Conservation (phyloP, 352 stramenopile genomes). For the Globisporangium abappressorium region DNA sequence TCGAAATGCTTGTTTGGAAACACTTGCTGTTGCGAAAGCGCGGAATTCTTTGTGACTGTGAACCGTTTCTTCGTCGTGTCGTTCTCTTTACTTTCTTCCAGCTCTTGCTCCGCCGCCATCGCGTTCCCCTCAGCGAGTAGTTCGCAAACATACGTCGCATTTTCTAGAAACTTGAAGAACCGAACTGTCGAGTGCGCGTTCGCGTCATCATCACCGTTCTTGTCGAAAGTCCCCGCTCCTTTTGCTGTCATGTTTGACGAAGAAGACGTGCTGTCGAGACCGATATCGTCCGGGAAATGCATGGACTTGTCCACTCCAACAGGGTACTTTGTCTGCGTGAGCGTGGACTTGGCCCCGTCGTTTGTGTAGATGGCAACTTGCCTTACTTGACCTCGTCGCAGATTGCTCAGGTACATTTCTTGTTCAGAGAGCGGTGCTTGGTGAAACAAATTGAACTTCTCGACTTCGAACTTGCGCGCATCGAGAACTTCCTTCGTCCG, state of each 20-base stretch:
- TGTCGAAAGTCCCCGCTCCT: not conserved
- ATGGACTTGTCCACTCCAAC: constrained; percentile 47
- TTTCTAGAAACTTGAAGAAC: constrained; percentile 66
- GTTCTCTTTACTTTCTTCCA: constrained; percentile 11
- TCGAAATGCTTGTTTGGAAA: constrained; percentile 36
- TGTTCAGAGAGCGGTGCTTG: constrained; percentile 52
- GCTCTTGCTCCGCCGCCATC: constrained; percentile 20
- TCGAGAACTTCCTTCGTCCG: constrained; percentile 63
- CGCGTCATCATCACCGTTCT: constrained; percentile 19
- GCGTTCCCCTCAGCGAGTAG: constrained; percentile 51
- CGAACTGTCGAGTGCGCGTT: constrained; percentile 31
- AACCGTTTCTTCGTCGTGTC: constrained; percentile 12
- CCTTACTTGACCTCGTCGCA: constrained; percentile 46
- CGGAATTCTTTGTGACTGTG: constrained; percentile 7
- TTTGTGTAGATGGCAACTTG: constrained; percentile 61
- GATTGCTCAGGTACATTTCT: constrained; percentile 48
- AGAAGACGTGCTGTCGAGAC: constrained; percentile 36
- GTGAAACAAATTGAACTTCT: constrained; percentile 69
- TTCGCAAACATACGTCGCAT: constrained; percentile 56
- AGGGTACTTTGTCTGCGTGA: constrained; percentile 51
- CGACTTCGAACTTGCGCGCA: constrained; percentile 56
- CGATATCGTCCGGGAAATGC: constrained; percentile 77
- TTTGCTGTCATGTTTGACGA: constrained; percentile 9
- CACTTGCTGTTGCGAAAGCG: constrained; percentile 26
- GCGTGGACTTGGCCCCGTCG: constrained; percentile 45